These are phyloP conservation scores for Turritis glabra DNA, from an alignment of 345 rosid species.

Conservation along the genomic window DNA sequence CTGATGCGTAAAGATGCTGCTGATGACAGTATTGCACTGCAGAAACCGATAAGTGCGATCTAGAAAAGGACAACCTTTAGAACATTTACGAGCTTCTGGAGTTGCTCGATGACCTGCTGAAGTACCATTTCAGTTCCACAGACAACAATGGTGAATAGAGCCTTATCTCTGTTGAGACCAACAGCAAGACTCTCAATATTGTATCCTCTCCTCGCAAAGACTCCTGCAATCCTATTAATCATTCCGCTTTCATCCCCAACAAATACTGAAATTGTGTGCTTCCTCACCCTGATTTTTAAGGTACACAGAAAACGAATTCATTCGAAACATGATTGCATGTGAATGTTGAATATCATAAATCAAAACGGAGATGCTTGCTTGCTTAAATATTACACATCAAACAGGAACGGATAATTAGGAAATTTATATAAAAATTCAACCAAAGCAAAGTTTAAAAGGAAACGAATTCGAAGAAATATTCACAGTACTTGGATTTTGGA, in stretches of 20 bases:
- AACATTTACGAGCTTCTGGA: constrained; percentile 95
- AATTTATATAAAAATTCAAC: too few relatives aligned
- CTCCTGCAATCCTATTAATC: constrained; percentile 96
- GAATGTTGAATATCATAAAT: background rate
- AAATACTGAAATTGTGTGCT: constrained; percentile 86
- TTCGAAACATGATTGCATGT: background rate
- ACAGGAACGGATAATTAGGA: background rate
- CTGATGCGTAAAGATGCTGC: too few relatives aligned
- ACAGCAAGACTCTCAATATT: constrained; percentile 99
- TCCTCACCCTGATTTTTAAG: constrained; percentile 54
- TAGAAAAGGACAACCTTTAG: constrained; percentile 55
- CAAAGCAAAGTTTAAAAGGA: too few relatives aligned
- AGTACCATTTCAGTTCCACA: constrained; percentile 80
- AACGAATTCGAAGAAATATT: background rate
- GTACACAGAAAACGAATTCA: background rate
- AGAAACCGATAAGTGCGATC: constrained; percentile 5
- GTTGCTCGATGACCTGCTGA: constrained; percentile 88
- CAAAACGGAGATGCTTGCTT: background rate
- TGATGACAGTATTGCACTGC: too few relatives aligned
- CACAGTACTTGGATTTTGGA: constrained; percentile 42
- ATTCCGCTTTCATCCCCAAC: constrained; percentile 99
- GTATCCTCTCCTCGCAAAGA: constrained; percentile 92
- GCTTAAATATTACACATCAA: background rate
- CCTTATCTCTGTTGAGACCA: constrained; percentile 89
- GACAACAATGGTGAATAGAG: constrained; percentile 90